Base-by-base conservation (phyloP, 2,329 filamentous ascomycete species). In the Fusarium sacchari region DNA sequence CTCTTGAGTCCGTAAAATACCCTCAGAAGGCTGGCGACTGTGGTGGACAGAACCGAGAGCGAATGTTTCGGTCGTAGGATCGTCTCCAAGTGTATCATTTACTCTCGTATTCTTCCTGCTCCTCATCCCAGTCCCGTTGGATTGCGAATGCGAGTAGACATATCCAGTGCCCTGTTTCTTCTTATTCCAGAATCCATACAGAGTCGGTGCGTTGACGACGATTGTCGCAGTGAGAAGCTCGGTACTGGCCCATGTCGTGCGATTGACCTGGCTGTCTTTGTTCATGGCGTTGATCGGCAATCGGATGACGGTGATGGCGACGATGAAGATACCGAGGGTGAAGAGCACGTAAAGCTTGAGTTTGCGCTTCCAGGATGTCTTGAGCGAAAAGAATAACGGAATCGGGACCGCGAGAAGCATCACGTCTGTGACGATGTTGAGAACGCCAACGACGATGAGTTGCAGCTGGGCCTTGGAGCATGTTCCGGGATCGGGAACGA, bases 181-280 rank as follows among this genome's bases (percentile, higher is more conserved):
- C 20, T 78, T 79, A 37, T 81, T 81, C 79, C 79, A 81, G 4
- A 81, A 66, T 7, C 78, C 80, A 60, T 81, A 83, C 15, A 84
- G 64, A 1, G 82, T 82, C 2, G 82, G 82, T 0, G 79, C 78
- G 59, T 84, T 84, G 26, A 84, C 82, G 11, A 84, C 82, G 7
- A 80, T 60, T 4, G 79, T 74, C 15, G 78, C 74, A 1, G 78
- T 77, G 9, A 80, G 52, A n/a, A 84, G 77, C 63, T 84, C 83
- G 9, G 79, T 78, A 42, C 81, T 82, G 10, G 81, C 81, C 80
- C 82, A 84, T 3, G 80, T 81, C 8, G 81, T 81, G 22, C 82
- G 79, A 49, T 80, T 81, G 11, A 80, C 69, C 43, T 83, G 82
- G 30, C 77, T 78, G 46, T 80, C 76, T 49, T 81, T 80, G 37